Base-by-base conservation (phyloP, 1,284 basidiomycete species). In the Fomitopsis schrenkii region DNA sequence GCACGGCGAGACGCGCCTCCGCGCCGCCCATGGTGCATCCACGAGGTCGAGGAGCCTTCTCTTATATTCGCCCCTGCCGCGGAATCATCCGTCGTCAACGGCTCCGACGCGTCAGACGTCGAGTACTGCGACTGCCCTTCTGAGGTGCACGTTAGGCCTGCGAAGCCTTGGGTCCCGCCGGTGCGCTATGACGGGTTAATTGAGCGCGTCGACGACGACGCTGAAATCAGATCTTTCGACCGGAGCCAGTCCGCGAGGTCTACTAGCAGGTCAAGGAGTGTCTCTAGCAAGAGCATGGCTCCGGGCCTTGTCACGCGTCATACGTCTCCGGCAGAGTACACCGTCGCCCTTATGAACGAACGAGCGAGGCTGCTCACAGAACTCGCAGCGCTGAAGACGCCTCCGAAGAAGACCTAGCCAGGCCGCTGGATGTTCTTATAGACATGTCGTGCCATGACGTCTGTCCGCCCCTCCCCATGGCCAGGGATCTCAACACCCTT, bases 101-200 rank as follows among this genome's bases (percentile, higher is more conserved):
- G 41, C 48, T 14, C 46, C 48, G 12, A 62, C 38, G 38, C 38
- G 64, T 12, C 17, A 10, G 26, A 53, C 56, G 35, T 41, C 41
- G 33, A 58, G 45, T 63, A 60, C 33, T 67, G 65, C 61, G 57
- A 60, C 14, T 63, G 55, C 46, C 36, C 66, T 55, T 52, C 59
- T 46, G 58, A 63, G 35, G 57, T 54, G 38, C 56, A 59, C 35
- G 61, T 53, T 5, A 58, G 62, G 9, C 59, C 59, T 9, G 3
- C 52, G 22, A 44, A 41, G 19, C 26, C 52, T 8, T 62, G 55
- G 33, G 58, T 60, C 9, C 30, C 60, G 26, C 65, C 79, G 4
- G 76, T 86, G 17, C 81, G 84, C 19, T 78, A 81, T 60, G 68
- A 74, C 1, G 87, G 85, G 0, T 83, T 76, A 71, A 86, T 88